Evolutionary conservation across 352 stramenopile species (phyloP), one percentile per base, ranked within the genome.

Genomic region (Elongisporangium senticosum): DNA sequence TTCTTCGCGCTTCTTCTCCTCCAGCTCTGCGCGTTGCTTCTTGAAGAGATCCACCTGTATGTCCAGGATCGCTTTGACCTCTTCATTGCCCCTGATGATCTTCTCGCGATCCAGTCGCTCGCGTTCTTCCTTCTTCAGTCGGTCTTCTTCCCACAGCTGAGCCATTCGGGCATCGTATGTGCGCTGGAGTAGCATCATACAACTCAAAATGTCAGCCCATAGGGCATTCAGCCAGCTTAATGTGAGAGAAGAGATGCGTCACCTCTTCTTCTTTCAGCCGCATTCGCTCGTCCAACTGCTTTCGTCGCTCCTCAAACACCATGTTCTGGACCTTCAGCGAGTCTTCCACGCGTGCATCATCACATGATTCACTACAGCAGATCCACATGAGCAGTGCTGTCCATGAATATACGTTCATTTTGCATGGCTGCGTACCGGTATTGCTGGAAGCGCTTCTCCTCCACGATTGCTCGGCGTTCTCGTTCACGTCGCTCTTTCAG

Each of bases 381-480:
- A 20, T 3, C 26, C 51, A 49, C n/a, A 47, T n/a, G 26, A 40
- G 49, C 33, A 48, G 33, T 2, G 21, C 5, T 7, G 13, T 26
- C 22, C n/a, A 53, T 17, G 3, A 50, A 22, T 19, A 58, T 15
- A 0, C 3, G 7, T 7, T 6, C 26, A 37, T 17, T 5, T 10
- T 4, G n/a, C 33, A 21, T 8, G 11, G 17, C 33, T 33, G 55
- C 70, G 24, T 55, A 89, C 78, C 83, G 74, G 50, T 91, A 91
- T 39, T 90, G 81, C 55, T 93, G 83, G 60, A 87, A 66, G 1
- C 69, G 59, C 59, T 93, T 93, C 61, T 90, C 79, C 39, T 93
- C 74, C 19, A 90, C 83, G 49, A 90, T 70, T 7, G 69, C 75
- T 15, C 62, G 67, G 14, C 81, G 69, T 21, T 90, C 83, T 15